A percentile compares a stretch with the other conserved stretches of the same genome.
Evolutionary conservation across 495 filamentous ascomycete genomes (phyloP).

Genomic region (Aspergillus bertholletiae): DNA sequence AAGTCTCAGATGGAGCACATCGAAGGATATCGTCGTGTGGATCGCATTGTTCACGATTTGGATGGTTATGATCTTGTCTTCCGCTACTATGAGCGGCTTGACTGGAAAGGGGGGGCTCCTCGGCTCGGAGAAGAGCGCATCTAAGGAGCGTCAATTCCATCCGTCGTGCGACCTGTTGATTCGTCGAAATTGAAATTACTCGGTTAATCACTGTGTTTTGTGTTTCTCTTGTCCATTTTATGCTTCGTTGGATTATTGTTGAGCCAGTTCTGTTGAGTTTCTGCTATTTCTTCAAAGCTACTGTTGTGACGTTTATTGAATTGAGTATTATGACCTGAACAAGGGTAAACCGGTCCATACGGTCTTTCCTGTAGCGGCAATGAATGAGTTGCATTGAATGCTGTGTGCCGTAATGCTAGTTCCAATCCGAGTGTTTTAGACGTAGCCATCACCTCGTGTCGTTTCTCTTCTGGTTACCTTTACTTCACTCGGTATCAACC

Average conservation of each 20-base stretch:
- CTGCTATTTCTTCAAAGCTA: no score
- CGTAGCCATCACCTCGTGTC: no score
- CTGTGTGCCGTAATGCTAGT: no score
- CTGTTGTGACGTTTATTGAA: no score
- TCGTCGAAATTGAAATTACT: background rate
- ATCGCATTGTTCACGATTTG: conserved; percentile 95
- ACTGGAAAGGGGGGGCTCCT: conserved; percentile 78
- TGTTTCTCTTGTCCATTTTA: background rate
- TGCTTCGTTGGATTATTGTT: background rate
- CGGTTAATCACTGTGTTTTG: conserved; percentile 4
- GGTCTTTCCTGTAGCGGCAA: no score
- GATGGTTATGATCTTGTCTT: conserved; percentile 98
- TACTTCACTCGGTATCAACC: no score
- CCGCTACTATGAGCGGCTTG: conserved; percentile 90
- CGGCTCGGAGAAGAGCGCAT: conserved; percentile 63
- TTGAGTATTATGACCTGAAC: no score
- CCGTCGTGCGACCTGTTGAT: background rate
- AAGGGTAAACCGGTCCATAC: no score
- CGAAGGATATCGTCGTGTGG: conserved; percentile 82
- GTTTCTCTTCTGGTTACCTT: no score
- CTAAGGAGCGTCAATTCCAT: conserved; percentile 17
- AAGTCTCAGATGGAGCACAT: conserved; percentile 76
- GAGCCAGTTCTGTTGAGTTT: no score
- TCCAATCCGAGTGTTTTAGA: no score
- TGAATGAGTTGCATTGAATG: no score